Conservation (phyloP, 2,329 filamentous ascomycete species). For the Paradendryphiella salina region DNA sequence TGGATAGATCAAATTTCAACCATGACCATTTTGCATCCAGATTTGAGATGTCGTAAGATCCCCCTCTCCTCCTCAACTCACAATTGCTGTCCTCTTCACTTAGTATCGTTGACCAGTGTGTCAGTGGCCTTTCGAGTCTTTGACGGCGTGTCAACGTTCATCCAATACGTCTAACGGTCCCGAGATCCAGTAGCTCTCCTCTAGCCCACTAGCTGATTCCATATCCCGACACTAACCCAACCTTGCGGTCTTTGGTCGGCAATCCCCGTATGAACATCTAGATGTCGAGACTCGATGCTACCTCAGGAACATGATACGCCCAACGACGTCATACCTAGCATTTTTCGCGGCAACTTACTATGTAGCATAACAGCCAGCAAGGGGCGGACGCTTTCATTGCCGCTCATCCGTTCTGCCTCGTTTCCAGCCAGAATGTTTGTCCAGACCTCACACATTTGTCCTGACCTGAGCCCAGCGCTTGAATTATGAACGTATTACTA, state of each 20-base stretch:
- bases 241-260: background rate
- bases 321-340: slow-evolving; percentile 7
- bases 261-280: background rate
- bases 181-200: background rate
- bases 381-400: background rate
- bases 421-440: slow-evolving; percentile 1
- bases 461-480: background rate
- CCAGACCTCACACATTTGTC: background rate
- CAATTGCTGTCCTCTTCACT: background rate
- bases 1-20: background rate
- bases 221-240: background rate
- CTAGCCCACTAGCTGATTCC: background rate
- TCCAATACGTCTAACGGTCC: background rate
- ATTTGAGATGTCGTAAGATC: background rate
- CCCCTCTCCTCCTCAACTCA: background rate
- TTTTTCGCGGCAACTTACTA: background rate
- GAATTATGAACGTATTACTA: background rate
- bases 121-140: background rate
- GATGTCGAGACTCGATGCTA: background rate
- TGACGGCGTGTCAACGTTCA: background rate
- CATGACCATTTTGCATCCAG: background rate
- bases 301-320: background rate
- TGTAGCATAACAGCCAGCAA: slow-evolving; percentile 1
- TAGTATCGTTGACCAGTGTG: too few species aligned
- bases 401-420: background rate